phyloP scores from a whole-genome alignment of 495 filamentous ascomycete species.

The Thozetella sp. region DNA sequence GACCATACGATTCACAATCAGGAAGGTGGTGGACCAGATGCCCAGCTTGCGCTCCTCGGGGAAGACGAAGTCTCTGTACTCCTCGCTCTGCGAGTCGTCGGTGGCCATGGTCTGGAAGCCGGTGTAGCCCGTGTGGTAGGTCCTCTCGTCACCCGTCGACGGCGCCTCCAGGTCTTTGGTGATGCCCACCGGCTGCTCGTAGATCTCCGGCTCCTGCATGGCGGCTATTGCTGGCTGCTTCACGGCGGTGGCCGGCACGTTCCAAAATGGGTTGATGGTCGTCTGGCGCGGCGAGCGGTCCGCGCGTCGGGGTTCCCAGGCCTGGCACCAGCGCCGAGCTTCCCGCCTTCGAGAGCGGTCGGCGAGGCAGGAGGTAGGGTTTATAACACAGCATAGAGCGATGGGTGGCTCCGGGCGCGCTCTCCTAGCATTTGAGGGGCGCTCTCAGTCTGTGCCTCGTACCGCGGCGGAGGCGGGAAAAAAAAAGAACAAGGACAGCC shows the following conservation, averaged over 20 bases:
- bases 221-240: not conserved
- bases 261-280: too few relatives aligned
- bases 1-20: constrained; percentile 34
- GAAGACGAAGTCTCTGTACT: constrained; percentile 35
- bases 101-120: constrained; percentile 12
- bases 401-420: not conserved
- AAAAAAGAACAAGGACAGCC: too few relatives aligned
- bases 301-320: too few relatives aligned
- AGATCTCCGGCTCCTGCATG: constrained; percentile 37
- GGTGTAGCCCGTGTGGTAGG: constrained; percentile 20
- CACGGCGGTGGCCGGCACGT: too few relatives aligned
- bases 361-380: not conserved
- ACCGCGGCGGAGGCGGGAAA: too few relatives aligned
- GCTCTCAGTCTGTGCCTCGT: too few relatives aligned
- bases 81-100: constrained; percentile 19
- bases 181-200: constrained; percentile 29
- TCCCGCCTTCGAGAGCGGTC: too few relatives aligned
- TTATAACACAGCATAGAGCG: not conserved
- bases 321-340: too few relatives aligned
- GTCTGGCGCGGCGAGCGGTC: too few relatives aligned
- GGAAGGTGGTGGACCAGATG: constrained; percentile 29
- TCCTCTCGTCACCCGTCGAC: constrained; percentile 16
- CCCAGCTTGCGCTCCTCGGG: constrained; percentile 37
- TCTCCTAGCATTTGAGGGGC: too few relatives aligned
- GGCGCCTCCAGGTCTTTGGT: constrained; percentile 22